Conservation (phyloP, 345 rosid genomes). For the Acer negundo region DNA sequence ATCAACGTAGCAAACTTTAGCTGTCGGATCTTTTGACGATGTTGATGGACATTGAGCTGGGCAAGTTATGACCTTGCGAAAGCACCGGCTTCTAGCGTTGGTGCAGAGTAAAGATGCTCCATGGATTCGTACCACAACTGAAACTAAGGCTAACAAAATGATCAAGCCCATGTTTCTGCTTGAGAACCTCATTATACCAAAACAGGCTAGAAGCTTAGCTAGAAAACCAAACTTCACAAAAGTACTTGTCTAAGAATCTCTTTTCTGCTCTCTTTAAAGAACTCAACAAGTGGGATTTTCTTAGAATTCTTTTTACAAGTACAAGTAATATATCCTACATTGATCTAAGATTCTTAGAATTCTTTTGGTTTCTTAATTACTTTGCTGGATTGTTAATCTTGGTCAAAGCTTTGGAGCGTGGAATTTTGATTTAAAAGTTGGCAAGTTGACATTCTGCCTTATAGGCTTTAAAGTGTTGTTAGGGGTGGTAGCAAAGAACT, state of each 20-base stretch:
- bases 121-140: slow-evolving; percentile 18
- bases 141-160: slow-evolving; percentile 20
- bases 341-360: slow-evolving; percentile 4
- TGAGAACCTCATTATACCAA: slow-evolving; percentile 16
- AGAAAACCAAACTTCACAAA: not conserved
- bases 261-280: slow-evolving; percentile 11
- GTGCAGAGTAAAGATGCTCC: slow-evolving; percentile 21
- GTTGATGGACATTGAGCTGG: slow-evolving; percentile 38
- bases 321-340: not conserved
- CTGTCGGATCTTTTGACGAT: slow-evolving; percentile 1
- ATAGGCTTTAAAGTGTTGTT: not conserved
- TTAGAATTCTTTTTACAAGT: not conserved
- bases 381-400: not conserved
- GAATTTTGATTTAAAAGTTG: not conserved
- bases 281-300: slow-evolving; percentile 15
- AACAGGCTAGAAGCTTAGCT: not conserved
- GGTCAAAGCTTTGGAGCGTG: slow-evolving; percentile 27
- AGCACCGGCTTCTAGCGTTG: slow-evolving; percentile 24
- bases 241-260: not conserved
- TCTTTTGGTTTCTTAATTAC: not conserved
- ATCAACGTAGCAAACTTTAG: slow-evolving; percentile 38
- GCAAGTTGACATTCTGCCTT: slow-evolving; percentile 10
- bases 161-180: slow-evolving; percentile 7
- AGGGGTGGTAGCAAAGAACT: not conserved
- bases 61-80: slow-evolving; percentile 21